Conservation (phyloP, 179 eudicot species). For the Amaranthus tricolor region DNA sequence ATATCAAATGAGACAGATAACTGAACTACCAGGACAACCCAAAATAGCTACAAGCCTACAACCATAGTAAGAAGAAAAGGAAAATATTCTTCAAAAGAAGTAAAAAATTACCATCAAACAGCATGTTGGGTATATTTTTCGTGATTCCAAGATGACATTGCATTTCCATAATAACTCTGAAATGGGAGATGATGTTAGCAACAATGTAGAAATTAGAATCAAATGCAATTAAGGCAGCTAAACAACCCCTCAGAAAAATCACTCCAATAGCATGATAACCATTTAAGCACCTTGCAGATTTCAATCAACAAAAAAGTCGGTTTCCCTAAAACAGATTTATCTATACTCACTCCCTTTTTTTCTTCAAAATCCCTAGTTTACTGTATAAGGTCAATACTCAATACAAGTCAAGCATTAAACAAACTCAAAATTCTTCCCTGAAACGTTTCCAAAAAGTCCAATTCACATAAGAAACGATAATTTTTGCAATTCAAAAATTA, state of each 20-base stretch:
- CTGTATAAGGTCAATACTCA: not conserved
- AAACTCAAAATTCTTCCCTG: not conserved
- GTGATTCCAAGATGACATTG: constrained; percentile 14
- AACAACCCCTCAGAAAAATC: not conserved
- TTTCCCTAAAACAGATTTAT: not conserved
- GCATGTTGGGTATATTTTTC: not conserved
- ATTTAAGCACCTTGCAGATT: not conserved
- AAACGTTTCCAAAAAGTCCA: not conserved
- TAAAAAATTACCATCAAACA: not conserved
- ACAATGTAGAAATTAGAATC: not conserved
- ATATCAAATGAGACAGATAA: not conserved
- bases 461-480: too few species aligned
- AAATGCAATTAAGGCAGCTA: not conserved
- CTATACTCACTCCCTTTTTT: not conserved
- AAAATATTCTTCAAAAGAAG: not conserved
- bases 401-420: not conserved
- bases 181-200: not conserved
- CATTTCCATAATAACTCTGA: constrained; percentile 22
- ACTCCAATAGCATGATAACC: not conserved
- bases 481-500: too few species aligned
- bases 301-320: not conserved
- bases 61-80: not conserved
- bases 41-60: not conserved
- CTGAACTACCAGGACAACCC: not conserved
- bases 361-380: not conserved